Conservation (phyloP, 2,329 filamentous ascomycete genomes). For the Pseudofabraea citricarpa region DNA sequence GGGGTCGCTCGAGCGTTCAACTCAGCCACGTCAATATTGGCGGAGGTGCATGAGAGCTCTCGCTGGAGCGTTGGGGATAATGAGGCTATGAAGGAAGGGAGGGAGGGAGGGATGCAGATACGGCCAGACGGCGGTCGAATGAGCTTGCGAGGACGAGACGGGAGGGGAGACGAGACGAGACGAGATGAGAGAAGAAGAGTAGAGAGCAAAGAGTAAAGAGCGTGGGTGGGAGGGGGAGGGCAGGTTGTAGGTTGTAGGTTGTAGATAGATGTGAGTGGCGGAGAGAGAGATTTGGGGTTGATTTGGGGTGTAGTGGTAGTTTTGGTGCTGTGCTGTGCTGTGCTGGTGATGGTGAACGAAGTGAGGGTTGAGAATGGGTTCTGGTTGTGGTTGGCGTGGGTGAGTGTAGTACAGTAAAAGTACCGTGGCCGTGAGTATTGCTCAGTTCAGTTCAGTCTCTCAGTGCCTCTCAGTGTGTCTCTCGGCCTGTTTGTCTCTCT, state of each 20-base stretch:
- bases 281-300: too few relatives aligned
- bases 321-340: too few relatives aligned
- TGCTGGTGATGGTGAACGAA: too few relatives aligned
- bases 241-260: background rate
- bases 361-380: too few relatives aligned
- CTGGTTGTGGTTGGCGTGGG: too few relatives aligned
- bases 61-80: background rate
- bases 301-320: too few relatives aligned
- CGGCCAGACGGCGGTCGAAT: background rate
- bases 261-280: too few relatives aligned
- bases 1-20: conserved; percentile 3
- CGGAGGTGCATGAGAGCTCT: background rate
- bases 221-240: background rate
- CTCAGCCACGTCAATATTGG: conserved; percentile 1
- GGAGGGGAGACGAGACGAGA: background rate
- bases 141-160: background rate
- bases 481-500: too few relatives aligned
- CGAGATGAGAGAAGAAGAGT: background rate
- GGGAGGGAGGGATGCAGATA: background rate
- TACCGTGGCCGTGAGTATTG: too few relatives aligned
- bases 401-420: too few relatives aligned
- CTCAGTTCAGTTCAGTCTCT: too few relatives aligned
- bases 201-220: background rate
- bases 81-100: background rate
- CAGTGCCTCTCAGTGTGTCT: too few relatives aligned